Evolutionary conservation across 495 filamentous ascomycete genomes (phyloP).

Genomic region (Xylaria curta): DNA sequence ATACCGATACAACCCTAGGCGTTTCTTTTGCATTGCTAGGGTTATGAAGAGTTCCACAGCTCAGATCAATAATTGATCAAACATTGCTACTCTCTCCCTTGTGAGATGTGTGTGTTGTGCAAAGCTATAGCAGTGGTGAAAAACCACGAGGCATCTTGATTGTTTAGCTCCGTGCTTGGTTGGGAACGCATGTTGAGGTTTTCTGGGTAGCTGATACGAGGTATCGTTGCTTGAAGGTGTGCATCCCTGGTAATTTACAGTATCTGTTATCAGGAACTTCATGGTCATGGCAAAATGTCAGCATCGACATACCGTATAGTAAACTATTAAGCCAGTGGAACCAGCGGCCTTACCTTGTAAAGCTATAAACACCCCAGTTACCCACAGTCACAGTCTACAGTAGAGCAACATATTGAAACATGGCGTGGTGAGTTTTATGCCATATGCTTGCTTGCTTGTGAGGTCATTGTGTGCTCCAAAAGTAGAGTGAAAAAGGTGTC

Average conservation of each 20-base stretch:
- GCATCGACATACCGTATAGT: neutral
- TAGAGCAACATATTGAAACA: constrained; percentile 11
- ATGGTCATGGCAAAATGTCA: neutral
- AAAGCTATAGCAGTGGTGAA: constrained; percentile 12
- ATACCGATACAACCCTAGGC: constrained; percentile 12
- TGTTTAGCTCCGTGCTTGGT: constrained; percentile 2
- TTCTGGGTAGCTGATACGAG: neutral
- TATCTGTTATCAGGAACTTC: neutral
- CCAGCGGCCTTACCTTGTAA: neutral
- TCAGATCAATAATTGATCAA: constrained; percentile 4
- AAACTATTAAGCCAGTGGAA: neutral
- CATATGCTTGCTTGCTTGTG: neutral
- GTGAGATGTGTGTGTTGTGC: constrained; percentile 9
- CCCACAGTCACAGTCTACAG: neutral
- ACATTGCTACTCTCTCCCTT: constrained; percentile 5
- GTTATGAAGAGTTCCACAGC: constrained; percentile 3
- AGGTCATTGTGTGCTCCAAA: neutral
- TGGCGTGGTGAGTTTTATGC: neutral
- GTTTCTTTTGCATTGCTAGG: constrained; percentile 5
- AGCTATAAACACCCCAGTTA: neutral
- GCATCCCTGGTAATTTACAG: neutral
- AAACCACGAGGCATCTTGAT: neutral
- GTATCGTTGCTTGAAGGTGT: no score
- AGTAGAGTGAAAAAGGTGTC: neutral
- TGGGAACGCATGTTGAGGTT: neutral